Base-by-base conservation (phyloP, 225 moss, liverwort and hornwort species). In the Marchantia polymorpha region DNA sequence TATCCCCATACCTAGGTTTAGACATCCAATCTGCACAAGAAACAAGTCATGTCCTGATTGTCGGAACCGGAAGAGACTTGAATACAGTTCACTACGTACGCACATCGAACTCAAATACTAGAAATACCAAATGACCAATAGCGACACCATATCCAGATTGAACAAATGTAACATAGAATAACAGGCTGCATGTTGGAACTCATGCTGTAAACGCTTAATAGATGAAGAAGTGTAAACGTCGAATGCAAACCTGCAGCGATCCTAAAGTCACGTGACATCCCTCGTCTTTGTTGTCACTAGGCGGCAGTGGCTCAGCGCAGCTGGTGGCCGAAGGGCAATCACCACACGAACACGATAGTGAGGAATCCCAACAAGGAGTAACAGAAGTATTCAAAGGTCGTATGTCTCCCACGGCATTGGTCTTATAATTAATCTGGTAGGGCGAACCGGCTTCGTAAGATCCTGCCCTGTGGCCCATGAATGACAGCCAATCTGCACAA, bases 341-440 rank as follows among this genome's bases (percentile, higher is more conserved):
- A 68, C 97, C 97, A 86, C 97, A 99, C 55, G 97, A 99, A 80
- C 97, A 99, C 19, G 89, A 89, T 77, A 99, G 92, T 73, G 97
- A 94, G 63, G 92, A 83, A 68, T 99, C 94, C 85, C 86, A 93
- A 86, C 97, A 99, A 49, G 91, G 91, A 75, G 91, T 75, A 50
- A 93, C 84, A 78, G 90, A 49, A 55, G 84, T 84, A 87, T 81
- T 81, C 51, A 97, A 85, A 81, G 94, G 92, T 81, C 85, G 80
- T 77, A 91, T 85, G 80, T 80, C 77, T 78, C 84, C 84, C 60
- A 79, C 68, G 27, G 81, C 80, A 75, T 87, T 81, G 53, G 93
- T 92, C 85, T 89, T 90, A 79, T 93, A 91, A 30, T 84, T 88
- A 73, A 99, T 94, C 29, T 85, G 75, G 77, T 94, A 94, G 7